A percentile compares a stretch with the other conserved stretches of the same genome.
Evolutionary conservation across 306 rosid genomes (phyloP).

Genomic region (Cajanus cajan): DNA sequence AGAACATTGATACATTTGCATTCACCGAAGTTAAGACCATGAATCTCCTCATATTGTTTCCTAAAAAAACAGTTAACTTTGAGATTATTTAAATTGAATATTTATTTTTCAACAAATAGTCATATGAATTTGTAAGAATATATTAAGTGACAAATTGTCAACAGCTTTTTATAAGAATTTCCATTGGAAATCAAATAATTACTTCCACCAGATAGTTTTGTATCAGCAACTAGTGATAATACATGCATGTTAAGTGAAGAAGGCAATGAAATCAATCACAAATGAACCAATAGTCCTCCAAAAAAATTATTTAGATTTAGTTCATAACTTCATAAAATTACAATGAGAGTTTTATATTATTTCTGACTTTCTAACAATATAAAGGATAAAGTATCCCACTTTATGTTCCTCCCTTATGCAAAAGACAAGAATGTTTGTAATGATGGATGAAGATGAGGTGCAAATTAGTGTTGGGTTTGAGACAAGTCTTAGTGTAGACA

Average conservation of each 20-base stretch:
- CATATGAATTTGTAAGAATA: neutral
- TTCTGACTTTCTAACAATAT: too few species aligned
- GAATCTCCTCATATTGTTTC: neutral
- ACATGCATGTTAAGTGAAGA: neutral
- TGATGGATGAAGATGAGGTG: conserved; percentile 35
- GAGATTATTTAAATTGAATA: neutral
- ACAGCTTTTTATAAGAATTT: too few species aligned
- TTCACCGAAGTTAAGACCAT: neutral
- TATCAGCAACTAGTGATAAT: neutral
- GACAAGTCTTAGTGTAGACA: too few species aligned
- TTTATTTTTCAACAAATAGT: neutral
- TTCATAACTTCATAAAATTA: neutral
- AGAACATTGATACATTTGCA: neutral
- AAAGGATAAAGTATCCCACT: conserved; percentile 35
- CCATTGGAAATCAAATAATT: too few species aligned
- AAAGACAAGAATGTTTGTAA: neutral
- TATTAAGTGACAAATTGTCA: too few species aligned
- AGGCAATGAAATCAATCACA: too few species aligned
- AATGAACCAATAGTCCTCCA: too few species aligned
- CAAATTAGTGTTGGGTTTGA: conserved; percentile 30
- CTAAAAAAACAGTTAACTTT: neutral
- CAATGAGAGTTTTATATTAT: too few species aligned
- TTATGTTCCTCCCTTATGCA: conserved; percentile 9
- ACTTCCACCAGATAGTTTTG: too few species aligned
- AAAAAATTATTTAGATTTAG: neutral